phyloP scores from a whole-genome alignment of 331 rosid genomes.

The Erythrophleum ivorense region DNA sequence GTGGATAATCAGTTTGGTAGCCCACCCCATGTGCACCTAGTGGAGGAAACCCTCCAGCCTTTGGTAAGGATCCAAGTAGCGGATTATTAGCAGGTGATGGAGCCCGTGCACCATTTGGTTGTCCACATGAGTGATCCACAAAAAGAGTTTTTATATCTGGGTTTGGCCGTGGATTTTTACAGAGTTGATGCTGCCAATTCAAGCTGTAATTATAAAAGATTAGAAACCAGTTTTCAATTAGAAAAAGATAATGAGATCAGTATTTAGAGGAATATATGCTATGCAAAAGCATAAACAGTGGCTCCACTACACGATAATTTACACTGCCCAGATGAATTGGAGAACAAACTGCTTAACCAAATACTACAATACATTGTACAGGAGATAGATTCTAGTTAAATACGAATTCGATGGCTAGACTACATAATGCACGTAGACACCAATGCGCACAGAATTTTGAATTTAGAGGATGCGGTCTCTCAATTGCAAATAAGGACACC shows the following conservation, averaged over 20 bases:
- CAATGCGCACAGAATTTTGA: slow-evolving; percentile 15
- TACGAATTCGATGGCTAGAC: slow-evolving; percentile 4
- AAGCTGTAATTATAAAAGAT: slow-evolving; percentile 64
- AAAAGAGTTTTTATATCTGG: slow-evolving; percentile 98
- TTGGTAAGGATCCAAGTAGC: slow-evolving; percentile 85
- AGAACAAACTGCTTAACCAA: slow-evolving; percentile 19
- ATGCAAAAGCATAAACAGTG: slow-evolving; percentile 7
- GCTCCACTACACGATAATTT: slow-evolving; percentile 3
- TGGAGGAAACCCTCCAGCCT: slow-evolving; percentile 96
- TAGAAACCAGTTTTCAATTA: slow-evolving; percentile 22
- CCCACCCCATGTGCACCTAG: slow-evolving; percentile 96
- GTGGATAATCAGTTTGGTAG: slow-evolving; percentile 29
- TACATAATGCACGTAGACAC: not conserved
- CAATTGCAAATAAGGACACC: slow-evolving; percentile 4
- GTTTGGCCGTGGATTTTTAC: slow-evolving; percentile 96
- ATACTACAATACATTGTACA: not conserved
- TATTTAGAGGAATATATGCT: slow-evolving; percentile 7
- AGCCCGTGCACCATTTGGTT: slow-evolving; percentile 95
- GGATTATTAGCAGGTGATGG: slow-evolving; percentile 96
- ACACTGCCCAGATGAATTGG: not conserved
- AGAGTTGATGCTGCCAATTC: slow-evolving; percentile 99
- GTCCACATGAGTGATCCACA: slow-evolving; percentile 98
- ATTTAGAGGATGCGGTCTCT: slow-evolving; percentile 3
- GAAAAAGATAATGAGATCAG: slow-evolving; percentile 13
- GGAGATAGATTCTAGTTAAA: slow-evolving; percentile 7